A percentile compares a stretch with the other conserved stretches of the same genome.
Conservation (phyloP, 2,329 filamentous ascomycete species). For the Fonsecaea pugnacius region DNA sequence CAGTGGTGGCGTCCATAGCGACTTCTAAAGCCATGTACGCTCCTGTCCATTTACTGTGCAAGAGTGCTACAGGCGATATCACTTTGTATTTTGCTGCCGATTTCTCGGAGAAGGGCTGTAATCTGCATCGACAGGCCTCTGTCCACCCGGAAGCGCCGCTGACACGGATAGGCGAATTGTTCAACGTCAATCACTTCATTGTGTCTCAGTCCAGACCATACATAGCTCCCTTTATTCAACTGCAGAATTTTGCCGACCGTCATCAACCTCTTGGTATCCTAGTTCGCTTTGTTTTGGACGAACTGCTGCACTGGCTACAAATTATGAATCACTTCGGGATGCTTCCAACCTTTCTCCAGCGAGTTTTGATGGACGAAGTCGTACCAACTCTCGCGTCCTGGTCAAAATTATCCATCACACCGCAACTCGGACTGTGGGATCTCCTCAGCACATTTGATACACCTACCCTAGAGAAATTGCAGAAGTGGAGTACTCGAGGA, state of each 20-base stretch:
- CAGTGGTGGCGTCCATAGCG: conserved; percentile 86
- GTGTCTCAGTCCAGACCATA: conserved; percentile 98
- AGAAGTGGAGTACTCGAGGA: conserved; percentile 83
- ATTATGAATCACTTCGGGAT: conserved; percentile 79
- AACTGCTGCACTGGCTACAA: conserved; percentile 69
- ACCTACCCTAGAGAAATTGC: conserved; percentile 74
- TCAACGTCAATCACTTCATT: conserved; percentile 98
- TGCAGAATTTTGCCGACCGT: conserved; percentile 68
- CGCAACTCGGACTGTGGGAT: conserved; percentile 74
- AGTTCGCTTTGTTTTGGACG: conserved; percentile 49
- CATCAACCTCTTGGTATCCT: conserved; percentile 74
- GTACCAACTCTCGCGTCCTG: conserved; percentile 89
- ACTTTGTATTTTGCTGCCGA: conserved; percentile 30
- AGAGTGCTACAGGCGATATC: conserved; percentile 75
- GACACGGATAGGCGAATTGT: conserved; percentile 87
- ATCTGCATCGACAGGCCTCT: conserved; percentile 70
- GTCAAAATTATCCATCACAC: conserved; percentile 92
- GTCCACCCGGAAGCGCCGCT: conserved; percentile 94
- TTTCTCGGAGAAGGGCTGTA: conserved; percentile 44
- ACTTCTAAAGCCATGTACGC: conserved; percentile 76
- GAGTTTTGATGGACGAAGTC: conserved; percentile 75
- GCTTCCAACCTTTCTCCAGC: conserved; percentile 72
- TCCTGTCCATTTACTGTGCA: conserved; percentile 76
- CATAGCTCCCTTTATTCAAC: conserved; percentile 80
- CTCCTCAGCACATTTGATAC: conserved; percentile 79